Evolutionary conservation across 1,284 basidiomycete species (phyloP).

Genomic region (Stereum hirsutum): DNA sequence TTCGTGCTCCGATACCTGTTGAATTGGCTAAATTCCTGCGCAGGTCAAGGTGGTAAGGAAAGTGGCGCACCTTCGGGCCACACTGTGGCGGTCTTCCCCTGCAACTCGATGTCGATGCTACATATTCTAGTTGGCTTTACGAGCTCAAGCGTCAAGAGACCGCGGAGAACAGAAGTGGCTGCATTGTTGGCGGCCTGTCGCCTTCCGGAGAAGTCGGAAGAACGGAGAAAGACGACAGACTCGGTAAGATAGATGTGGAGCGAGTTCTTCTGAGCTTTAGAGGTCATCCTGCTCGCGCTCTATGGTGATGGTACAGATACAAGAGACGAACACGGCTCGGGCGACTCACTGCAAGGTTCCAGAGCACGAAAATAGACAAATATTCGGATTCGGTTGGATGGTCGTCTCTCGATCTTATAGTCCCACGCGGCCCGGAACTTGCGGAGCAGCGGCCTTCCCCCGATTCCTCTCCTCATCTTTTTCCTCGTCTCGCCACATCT

Average conservation of each 20-base stretch:
- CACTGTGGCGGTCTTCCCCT: constrained; percentile 53
- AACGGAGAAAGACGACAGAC: constrained; percentile 9
- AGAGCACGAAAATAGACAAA: too few relatives aligned
- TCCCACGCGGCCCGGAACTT: too few relatives aligned
- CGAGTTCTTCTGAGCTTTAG: constrained; percentile 4
- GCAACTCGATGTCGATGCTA: constrained; percentile 75
- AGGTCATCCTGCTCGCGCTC: not conserved
- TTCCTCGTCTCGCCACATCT: too few relatives aligned
- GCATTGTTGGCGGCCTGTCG: constrained; percentile 14
- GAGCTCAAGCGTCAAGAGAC: constrained; percentile 77
- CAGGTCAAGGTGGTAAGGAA: constrained; percentile 1
- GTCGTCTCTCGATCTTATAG: too few relatives aligned
- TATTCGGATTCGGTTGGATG: too few relatives aligned
- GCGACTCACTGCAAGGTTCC: too few relatives aligned
- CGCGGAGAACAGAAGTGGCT: constrained; percentile 76
- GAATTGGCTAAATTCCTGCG: constrained; percentile 5
- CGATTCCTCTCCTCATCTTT: too few relatives aligned
- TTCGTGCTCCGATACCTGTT: constrained; percentile 69
- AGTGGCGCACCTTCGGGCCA: constrained; percentile 79
- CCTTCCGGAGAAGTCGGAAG: constrained; percentile 1
- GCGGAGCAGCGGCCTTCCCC: too few relatives aligned
- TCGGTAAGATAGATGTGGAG: constrained; percentile 10
- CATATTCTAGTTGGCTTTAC: constrained; percentile 82
- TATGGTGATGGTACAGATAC: not conserved
- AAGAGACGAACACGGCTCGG: too few relatives aligned